Base-by-base conservation (phyloP, 2,329 filamentous ascomycete species). In the Mycogone perniciosa region DNA sequence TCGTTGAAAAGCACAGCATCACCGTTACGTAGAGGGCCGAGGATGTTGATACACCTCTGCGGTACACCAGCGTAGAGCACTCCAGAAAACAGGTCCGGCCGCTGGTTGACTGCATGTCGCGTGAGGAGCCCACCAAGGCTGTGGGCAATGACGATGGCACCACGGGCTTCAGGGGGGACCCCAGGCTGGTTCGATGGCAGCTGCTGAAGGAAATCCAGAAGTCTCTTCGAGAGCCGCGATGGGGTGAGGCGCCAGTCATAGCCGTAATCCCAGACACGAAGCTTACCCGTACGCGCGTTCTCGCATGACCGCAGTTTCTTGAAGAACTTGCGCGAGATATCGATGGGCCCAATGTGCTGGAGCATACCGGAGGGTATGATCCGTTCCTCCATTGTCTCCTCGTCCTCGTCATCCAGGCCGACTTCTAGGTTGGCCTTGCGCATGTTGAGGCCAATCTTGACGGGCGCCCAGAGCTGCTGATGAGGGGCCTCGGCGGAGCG, bases 221-320 rank as follows among this genome's bases (percentile, higher is more conserved):
- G 72, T 54, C 81, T 81, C 42, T 76, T 74, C 3, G 87, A 90
- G 0, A 93, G 76, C 1, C 89, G 72, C 61, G 85, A 80, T 1
- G 92, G 92, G 56, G 88, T 93, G 37, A 96, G 72, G 11, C 92
- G 80, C 92, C 92, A 97, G 68, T 97, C 92, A 61, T 96, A 97
- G 13, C 91, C 90, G 63, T 92, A 97, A 60, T 96, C 86, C 74
- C 90, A 90, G 1, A 96, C 79, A 43, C 89, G 78, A 5, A 96
- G 71, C 55, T 79, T 85, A 6, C 88, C 89, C 4, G 73, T 76
- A 47, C 80, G 77, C 2, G 81, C 82, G 60, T 95, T 95, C 9
- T 89, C 82, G 57, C 81, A 88, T 31, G 85, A 83, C 45, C 81
- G 78, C 20, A 96, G 68, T 50, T 86, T 84, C 63, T 88, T 91